Conservation (phyloP, 495 filamentous ascomycete genomes). For the Hypoxylon lenormandii region DNA sequence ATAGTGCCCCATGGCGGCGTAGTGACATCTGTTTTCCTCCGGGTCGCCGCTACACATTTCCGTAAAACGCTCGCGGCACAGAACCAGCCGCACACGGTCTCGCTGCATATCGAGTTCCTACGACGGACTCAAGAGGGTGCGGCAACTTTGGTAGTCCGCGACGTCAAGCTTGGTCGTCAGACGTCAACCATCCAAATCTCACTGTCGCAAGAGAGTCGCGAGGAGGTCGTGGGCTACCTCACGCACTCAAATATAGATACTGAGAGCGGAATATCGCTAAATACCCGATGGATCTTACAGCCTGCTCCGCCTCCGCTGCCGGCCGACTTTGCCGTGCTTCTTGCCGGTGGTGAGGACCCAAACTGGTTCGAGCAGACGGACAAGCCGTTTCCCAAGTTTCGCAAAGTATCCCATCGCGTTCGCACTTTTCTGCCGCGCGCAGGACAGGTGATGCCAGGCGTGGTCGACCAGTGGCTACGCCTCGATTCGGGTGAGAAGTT, state of each 20-base stretch:
- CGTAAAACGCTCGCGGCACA: slow-evolving; percentile 69
- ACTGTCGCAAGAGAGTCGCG: slow-evolving; percentile 63
- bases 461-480: slow-evolving; percentile 74
- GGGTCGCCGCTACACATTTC: slow-evolving; percentile 72
- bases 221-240: slow-evolving; percentile 75
- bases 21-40: slow-evolving; percentile 72
- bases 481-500: slow-evolving; percentile 64
- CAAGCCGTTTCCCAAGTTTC: slow-evolving; percentile 67
- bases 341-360: slow-evolving; percentile 54
- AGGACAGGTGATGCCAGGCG: slow-evolving; percentile 56
- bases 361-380: slow-evolving; percentile 57
- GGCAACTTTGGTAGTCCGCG: slow-evolving; percentile 69
- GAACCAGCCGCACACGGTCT: slow-evolving; percentile 72
- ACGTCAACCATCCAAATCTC: slow-evolving; percentile 77
- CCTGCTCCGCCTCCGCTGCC: slow-evolving; percentile 59
- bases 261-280: slow-evolving; percentile 68
- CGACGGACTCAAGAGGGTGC: slow-evolving; percentile 73
- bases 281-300: slow-evolving; percentile 62
- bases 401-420: slow-evolving; percentile 68
- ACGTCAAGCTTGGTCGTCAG: slow-evolving; percentile 76
- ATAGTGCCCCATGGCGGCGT: slow-evolving; percentile 84
- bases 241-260: slow-evolving; percentile 71
- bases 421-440: slow-evolving; percentile 68
- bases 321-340: slow-evolving; percentile 56
- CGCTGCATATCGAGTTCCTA: slow-evolving; percentile 77